A percentile compares a stretch with the other conserved stretches of the same genome.
phyloP scores from a whole-genome alignment of 2,329 filamentous ascomycete genomes.

The Stagonosporopsis tanaceti region DNA sequence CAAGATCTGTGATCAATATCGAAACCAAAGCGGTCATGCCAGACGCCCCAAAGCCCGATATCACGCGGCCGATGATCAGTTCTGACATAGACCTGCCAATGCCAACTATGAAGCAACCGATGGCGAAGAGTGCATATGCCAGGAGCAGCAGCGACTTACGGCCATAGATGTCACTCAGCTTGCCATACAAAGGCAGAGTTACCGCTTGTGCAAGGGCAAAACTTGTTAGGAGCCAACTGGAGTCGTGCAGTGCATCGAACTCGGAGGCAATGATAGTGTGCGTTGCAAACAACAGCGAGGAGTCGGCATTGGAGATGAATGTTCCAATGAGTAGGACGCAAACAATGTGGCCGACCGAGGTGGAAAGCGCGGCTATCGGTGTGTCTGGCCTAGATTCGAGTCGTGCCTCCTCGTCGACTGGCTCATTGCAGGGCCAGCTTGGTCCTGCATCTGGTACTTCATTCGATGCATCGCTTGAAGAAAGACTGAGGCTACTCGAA shows the following conservation, averaged over 20 bases:
- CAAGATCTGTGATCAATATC: constrained; percentile 59
- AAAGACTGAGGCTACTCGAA: constrained; percentile 4
- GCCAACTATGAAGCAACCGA: constrained; percentile 37
- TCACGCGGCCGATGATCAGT: constrained; percentile 60
- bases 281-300: constrained; percentile 71
- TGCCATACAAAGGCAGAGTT: constrained; percentile 52
- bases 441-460: background rate
- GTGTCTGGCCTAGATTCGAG: constrained; percentile 3
- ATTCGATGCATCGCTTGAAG: constrained; percentile 10
- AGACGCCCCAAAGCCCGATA: constrained; percentile 70
- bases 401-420: constrained; percentile 24
- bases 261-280: constrained; percentile 63
- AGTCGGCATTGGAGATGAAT: constrained; percentile 72
- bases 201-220: constrained; percentile 55
- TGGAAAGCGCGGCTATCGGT: constrained; percentile 1
- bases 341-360: constrained; percentile 24
- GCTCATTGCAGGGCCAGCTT: background rate
- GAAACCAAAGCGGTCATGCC: constrained; percentile 63
- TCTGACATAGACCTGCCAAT: constrained; percentile 22
- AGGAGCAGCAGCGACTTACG: constrained; percentile 51
- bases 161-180: constrained; percentile 56
- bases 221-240: constrained; percentile 55
- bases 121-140: constrained; percentile 53
- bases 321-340: constrained; percentile 42
- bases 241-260: constrained; percentile 52